Conservation (phyloP, 371 early-diverging fungal genomes). For the Mucor saturninus region DNA sequence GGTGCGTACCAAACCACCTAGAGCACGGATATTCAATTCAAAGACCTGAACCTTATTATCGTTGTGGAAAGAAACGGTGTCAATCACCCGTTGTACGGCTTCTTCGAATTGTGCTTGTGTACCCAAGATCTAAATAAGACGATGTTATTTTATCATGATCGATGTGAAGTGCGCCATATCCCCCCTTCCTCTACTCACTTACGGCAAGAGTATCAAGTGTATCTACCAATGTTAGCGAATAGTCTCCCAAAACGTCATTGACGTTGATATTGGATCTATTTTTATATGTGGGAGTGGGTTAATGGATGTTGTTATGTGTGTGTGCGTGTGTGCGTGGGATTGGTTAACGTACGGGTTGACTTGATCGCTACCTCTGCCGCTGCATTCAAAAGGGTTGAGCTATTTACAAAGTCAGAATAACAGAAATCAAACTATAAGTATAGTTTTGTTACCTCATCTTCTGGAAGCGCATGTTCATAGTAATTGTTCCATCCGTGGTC, state of each 20-base stretch:
- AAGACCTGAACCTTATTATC: slow-evolving; percentile 93
- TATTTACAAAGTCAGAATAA: slow-evolving; percentile 19
- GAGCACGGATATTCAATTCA: slow-evolving; percentile 90
- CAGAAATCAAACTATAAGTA: neutral
- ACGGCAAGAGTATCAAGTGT: slow-evolving; percentile 87
- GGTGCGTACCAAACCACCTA: slow-evolving; percentile 80
- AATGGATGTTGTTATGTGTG: neutral
- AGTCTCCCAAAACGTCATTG: slow-evolving; percentile 94
- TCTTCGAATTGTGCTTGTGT: slow-evolving; percentile 72
- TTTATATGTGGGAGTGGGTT: neutral
- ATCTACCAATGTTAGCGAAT: slow-evolving; percentile 90
- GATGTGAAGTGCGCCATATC: too few species aligned
- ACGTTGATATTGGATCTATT: slow-evolving; percentile 62
- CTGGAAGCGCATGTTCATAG: slow-evolving; percentile 84
- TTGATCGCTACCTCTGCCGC: slow-evolving; percentile 79
- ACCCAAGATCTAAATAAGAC: slow-evolving; percentile 60
- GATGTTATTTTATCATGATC: neutral
- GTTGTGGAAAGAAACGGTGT: slow-evolving; percentile 75
- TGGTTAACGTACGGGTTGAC: slow-evolving; percentile 55
- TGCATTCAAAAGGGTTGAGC: slow-evolving; percentile 86
- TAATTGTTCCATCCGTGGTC: slow-evolving; percentile 87
- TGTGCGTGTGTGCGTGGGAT: neutral
- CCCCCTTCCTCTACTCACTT: slow-evolving; percentile 13
- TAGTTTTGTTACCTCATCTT: slow-evolving; percentile 73
- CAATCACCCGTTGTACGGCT: slow-evolving; percentile 71